These are phyloP conservation scores for Debaryomycetaceae sp. DNA, from an alignment of 1,139 yeast genomes.

Conservation along the genomic window DNA sequence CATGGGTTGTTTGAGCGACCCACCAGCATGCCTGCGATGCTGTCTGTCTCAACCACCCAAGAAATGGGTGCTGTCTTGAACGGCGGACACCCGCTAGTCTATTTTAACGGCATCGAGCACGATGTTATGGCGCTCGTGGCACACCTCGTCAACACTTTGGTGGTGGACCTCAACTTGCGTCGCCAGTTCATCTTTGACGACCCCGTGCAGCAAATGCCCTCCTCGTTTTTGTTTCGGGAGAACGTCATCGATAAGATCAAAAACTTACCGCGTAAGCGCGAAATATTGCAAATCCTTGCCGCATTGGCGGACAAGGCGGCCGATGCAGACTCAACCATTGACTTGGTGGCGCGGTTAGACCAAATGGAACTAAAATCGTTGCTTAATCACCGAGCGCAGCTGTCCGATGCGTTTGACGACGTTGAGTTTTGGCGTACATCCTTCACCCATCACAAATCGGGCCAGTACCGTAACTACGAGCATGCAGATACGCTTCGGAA, in stretches of 20 bases:
- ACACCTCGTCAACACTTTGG: slow-evolving; percentile 17
- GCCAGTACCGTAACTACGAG: slow-evolving; percentile 29
- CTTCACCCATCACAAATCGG: slow-evolving; percentile 26
- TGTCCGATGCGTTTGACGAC: slow-evolving; percentile 18
- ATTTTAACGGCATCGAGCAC: slow-evolving; percentile 16
- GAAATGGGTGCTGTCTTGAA: slow-evolving; percentile 7
- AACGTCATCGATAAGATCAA: slow-evolving; percentile 15
- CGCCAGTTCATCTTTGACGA: slow-evolving; percentile 13
- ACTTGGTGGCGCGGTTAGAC: slow-evolving; percentile 12
- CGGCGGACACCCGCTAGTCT: slow-evolving; percentile 5
- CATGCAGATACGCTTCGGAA: slow-evolving; percentile 20
- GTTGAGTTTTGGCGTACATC: slow-evolving; percentile 17
- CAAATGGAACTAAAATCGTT: slow-evolving; percentile 10
- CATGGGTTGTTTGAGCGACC: slow-evolving; percentile 1
- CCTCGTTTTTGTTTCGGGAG: slow-evolving; percentile 15
- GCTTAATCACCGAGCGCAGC: slow-evolving; percentile 13
- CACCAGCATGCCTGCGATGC: no score
- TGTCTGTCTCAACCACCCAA: slow-evolving; percentile 9
- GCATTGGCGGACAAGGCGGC: background rate
- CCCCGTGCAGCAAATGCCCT: slow-evolving; percentile 7
- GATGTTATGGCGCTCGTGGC: slow-evolving; percentile 14
- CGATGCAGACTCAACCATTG: background rate
- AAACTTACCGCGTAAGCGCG: slow-evolving; percentile 12
- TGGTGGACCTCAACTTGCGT: slow-evolving; percentile 24
- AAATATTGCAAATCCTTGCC: slow-evolving; percentile 14